Evolutionary conservation across 2,329 filamentous ascomycete species (phyloP).

Genomic region (Penicillium olsonii): DNA sequence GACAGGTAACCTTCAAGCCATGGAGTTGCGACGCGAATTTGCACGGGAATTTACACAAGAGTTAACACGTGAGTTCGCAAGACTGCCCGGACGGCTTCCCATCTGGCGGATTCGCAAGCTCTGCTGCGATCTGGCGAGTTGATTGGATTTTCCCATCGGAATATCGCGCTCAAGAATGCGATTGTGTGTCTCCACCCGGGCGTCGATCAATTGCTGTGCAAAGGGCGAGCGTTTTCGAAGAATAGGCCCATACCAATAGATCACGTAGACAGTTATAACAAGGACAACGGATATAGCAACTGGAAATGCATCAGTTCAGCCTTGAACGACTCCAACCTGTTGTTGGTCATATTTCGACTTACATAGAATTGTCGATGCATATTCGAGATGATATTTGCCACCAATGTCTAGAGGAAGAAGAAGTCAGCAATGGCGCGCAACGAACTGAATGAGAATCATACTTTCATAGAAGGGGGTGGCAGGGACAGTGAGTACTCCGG

Average conservation of each 20-base stretch:
- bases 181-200: not conserved
- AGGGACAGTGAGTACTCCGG: conserved; percentile 59
- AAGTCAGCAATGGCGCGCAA: not conserved
- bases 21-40: not conserved
- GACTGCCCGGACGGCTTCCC: not conserved
- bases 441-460: not conserved
- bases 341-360: not conserved
- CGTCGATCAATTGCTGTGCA: not conserved
- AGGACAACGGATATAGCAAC: not conserved
- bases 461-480: conserved; percentile 47
- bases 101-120: not conserved
- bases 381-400: conserved; percentile 50
- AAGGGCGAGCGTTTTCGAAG: not conserved
- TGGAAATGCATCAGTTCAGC: not conserved
- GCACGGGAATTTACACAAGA: not conserved
- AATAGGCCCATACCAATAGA: not conserved
- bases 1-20: not conserved
- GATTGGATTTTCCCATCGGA: not conserved
- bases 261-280: not conserved
- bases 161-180: not conserved
- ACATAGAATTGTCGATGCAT: conserved; percentile 57
- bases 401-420: conserved; percentile 43
- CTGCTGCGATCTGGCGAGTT: not conserved
- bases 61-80: not conserved
- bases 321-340: not conserved